Evolutionary conservation across 495 filamentous ascomycete genomes (phyloP), one percentile per base, ranked within the genome.

Genomic region (Penicillium subrubescens): DNA sequence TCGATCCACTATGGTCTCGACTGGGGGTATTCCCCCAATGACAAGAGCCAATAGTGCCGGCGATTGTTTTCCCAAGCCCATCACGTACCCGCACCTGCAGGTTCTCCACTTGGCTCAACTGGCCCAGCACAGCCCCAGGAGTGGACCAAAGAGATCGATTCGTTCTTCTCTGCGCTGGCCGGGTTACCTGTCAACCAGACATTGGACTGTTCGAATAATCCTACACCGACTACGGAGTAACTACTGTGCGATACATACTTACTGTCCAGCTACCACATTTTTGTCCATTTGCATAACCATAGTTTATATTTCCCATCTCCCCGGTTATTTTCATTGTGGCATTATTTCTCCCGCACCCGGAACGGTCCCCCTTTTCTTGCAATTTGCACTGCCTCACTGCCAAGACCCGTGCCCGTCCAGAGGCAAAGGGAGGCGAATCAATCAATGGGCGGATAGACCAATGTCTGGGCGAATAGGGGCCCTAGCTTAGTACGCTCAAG

Each of bases 331-430:
- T 14, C 35, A 41, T 48, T 10, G 44, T 23, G 44, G 21, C 8
- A 48, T 21, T 23, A 25, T 23, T 11, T 19, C 1, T 27, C 11
- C 27, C 11, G 12, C 12, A 21, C 48, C 8, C 11, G n/a, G n/a
- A 33, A 56, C 31, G 25, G 53, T 54, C 51, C 53, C 31, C 53
- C 15, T 25, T 15, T 52, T 46, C 5, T 8, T 7, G 31, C 31
- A 33, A 33, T 33, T 57, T 69, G 67, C 67, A 69, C 67, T 69
- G 67, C 67, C 67, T 69, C 67, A 44, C 21, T 65, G 67, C 67
- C 67, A 69, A 69, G 67, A 54, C 56, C 56, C 57, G 39, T 39
- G 43, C 58, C 57, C 58, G 63, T 33, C 35, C 27, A 46, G 58
- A 37, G 43, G 48, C 52, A 35, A 1, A 54, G 41, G 56, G 56